A percentile compares a stretch with the other conserved stretches of the same genome.
Evolutionary conservation across 83 land plant species (phyloP).

Genomic region (Larix sibirica): DNA sequence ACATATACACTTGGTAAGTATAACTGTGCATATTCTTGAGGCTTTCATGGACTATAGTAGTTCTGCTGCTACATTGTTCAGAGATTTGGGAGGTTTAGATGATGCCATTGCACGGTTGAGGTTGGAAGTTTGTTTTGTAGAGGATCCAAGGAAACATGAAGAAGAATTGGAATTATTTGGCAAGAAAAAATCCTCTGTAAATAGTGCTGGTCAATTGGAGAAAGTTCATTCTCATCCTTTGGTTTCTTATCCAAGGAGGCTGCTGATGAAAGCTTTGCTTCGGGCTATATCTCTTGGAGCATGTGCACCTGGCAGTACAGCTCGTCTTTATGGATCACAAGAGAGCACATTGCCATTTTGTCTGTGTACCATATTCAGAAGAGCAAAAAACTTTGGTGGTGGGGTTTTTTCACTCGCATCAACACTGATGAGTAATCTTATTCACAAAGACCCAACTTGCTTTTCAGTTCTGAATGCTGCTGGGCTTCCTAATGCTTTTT

Average conservation of each 20-base stretch:
- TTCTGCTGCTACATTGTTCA: constrained; percentile 79
- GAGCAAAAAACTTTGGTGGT: constrained; percentile 93
- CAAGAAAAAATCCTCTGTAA: constrained; percentile 36
- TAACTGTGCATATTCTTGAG: constrained; percentile 70
- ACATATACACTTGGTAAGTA: constrained; percentile 65
- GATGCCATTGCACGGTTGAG: constrained; percentile 67
- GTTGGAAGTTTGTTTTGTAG: constrained; percentile 65
- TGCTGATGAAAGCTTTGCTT: constrained; percentile 78
- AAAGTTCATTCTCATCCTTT: constrained; percentile 46
- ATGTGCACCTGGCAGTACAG: constrained; percentile 79
- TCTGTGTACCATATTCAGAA: constrained; percentile 72
- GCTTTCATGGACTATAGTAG: constrained; percentile 77
- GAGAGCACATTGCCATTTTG: constrained; percentile 76
- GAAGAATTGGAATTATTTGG: constrained; percentile 20
- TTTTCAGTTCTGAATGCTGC: constrained; percentile 76
- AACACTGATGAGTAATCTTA: constrained; percentile 89
- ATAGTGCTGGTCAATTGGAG: constrained; percentile 33
- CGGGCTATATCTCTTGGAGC: constrained; percentile 85
- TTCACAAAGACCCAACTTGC: constrained; percentile 94
- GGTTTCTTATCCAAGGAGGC: constrained; percentile 57
- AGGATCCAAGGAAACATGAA: constrained; percentile 34
- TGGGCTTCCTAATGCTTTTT: constrained; percentile 81
- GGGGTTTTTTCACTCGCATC: constrained; percentile 90
- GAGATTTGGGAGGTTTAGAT: constrained; percentile 89
- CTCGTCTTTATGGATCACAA: constrained; percentile 66